Evolutionary conservation across 805 yeast species (phyloP).

Genomic region (Wickerhamomyces queroliae): DNA sequence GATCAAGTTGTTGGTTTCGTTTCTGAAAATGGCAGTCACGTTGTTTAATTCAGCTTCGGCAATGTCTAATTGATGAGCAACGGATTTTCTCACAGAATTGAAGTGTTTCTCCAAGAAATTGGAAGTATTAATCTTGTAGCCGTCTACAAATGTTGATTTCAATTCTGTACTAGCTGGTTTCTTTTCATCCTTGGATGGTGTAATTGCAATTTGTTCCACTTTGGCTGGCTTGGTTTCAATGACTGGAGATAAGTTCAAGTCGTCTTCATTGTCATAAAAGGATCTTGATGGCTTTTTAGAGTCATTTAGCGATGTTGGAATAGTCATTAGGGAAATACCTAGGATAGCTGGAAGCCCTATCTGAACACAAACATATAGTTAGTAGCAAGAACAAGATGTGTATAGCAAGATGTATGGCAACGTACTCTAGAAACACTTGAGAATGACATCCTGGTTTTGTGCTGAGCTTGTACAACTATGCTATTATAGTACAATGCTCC

Average conservation of each 20-base stretch:
- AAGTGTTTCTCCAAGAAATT: conserved; percentile 16
- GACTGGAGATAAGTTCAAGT: conserved; percentile 7
- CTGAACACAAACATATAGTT: conserved; percentile 2
- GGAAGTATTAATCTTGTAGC: conserved; percentile 20
- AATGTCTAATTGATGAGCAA: conserved; percentile 12
- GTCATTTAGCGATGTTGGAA: conserved; percentile 38
- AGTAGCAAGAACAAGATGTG: neutral
- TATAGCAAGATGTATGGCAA: neutral
- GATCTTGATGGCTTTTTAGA: conserved; percentile 18
- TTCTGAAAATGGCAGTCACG: conserved; percentile 17
- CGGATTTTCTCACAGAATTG: conserved; percentile 9
- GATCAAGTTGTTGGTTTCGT: conserved; percentile 18
- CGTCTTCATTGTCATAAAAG: conserved; percentile 17
- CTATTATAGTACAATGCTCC: no score
- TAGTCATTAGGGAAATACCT: conserved; percentile 11
- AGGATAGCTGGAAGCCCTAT: conserved; percentile 15
- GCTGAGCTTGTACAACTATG: no score
- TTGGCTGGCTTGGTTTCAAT: conserved; percentile 1
- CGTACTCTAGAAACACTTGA: neutral
- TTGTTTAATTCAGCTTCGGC: conserved; percentile 20
- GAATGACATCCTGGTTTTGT: conserved; percentile 1
- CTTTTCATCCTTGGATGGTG: neutral
- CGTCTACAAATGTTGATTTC: conserved; percentile 15
- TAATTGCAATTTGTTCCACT: neutral
- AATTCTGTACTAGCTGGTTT: conserved; percentile 6